Evolutionary conservation across 2,329 filamentous ascomycete species (phyloP).

Genomic region (Trichoderma polysporum): DNA sequence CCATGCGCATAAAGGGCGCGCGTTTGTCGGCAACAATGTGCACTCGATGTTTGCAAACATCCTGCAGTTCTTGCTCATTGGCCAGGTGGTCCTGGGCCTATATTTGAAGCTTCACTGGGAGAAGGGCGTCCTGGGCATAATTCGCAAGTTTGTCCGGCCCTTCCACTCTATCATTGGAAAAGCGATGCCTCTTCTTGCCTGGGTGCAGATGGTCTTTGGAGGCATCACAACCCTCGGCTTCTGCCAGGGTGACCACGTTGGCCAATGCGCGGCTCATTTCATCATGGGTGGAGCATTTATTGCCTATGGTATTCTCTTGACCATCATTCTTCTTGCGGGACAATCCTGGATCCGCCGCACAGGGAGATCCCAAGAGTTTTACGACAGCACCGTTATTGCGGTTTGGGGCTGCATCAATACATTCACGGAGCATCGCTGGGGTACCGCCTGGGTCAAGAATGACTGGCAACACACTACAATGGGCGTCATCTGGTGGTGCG

Average conservation of each 20-base stretch:
- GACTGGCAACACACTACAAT: conserved; percentile 98
- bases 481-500: conserved; percentile 99
- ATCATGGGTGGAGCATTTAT: conserved; percentile 99
- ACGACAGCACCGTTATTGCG: conserved; percentile 86
- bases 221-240: conserved; percentile 91
- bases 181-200: conserved; percentile 78
- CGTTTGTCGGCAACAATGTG: conserved; percentile 73
- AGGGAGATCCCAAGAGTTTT: conserved; percentile 93
- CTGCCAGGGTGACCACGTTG: conserved; percentile 86
- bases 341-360: conserved; percentile 81
- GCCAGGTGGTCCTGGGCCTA: conserved; percentile 75
- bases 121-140: conserved; percentile 74
- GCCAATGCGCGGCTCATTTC: conserved; percentile 93
- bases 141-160: conserved; percentile 69
- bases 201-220: conserved; percentile 95
- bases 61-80: conserved; percentile 75
- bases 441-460: conserved; percentile 81
- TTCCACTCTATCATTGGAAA: conserved; percentile 83
- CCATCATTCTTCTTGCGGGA: conserved; percentile 81
- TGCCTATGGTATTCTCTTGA: conserved; percentile 84
- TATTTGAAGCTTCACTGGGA: conserved; percentile 91
- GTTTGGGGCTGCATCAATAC: conserved; percentile 97
- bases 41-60: conserved; percentile 79
- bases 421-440: conserved; percentile 97
- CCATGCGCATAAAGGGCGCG: conserved; percentile 83